Percentiles rank a stretch among this genome's conserved stretches.
Conservation (phyloP, 2,329 filamentous ascomycete genomes). For the Ceratocystis alfenasii region DNA sequence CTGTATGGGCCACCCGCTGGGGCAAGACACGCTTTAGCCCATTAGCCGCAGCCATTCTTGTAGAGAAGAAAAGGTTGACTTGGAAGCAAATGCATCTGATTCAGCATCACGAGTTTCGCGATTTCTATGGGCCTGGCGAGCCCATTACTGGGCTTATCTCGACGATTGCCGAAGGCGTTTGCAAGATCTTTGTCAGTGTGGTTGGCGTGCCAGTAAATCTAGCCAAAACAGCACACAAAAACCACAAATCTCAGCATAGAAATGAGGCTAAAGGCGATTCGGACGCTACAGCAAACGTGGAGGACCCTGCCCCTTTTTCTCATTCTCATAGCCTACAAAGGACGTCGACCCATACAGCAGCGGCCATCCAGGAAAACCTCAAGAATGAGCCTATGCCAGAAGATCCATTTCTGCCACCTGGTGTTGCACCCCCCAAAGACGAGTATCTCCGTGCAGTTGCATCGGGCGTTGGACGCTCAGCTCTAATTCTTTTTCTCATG, state of each 20-base stretch:
- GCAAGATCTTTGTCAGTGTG: conserved; percentile 18
- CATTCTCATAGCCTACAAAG: neutral
- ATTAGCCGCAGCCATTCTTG: conserved; percentile 53
- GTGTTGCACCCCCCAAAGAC: conserved; percentile 26
- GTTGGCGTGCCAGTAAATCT: conserved; percentile 48
- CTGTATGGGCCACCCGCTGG: conserved; percentile 53
- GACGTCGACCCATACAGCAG: conserved; percentile 12
- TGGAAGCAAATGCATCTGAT: conserved; percentile 54
- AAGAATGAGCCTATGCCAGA: conserved; percentile 21
- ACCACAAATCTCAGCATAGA: conserved; percentile 26
- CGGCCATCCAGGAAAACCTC: conserved; percentile 22
- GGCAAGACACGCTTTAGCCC: conserved; percentile 49
- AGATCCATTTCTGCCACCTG: conserved; percentile 9
- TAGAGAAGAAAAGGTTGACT: conserved; percentile 46
- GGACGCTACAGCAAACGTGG: neutral
- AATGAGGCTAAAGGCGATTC: neutral
- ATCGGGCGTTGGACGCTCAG: conserved; percentile 40
- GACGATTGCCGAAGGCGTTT: conserved; percentile 13
- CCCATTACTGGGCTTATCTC: conserved; percentile 50
- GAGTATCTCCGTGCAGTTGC: conserved; percentile 41
- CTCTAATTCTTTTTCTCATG: conserved; percentile 40
- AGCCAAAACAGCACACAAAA: conserved; percentile 44
- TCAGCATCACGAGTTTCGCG: conserved; percentile 61
- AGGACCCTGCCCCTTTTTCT: neutral
- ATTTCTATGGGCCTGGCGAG: conserved; percentile 64